Conservation (phyloP, 352 stramenopile genomes). For the Achlya hypogyna region DNA sequence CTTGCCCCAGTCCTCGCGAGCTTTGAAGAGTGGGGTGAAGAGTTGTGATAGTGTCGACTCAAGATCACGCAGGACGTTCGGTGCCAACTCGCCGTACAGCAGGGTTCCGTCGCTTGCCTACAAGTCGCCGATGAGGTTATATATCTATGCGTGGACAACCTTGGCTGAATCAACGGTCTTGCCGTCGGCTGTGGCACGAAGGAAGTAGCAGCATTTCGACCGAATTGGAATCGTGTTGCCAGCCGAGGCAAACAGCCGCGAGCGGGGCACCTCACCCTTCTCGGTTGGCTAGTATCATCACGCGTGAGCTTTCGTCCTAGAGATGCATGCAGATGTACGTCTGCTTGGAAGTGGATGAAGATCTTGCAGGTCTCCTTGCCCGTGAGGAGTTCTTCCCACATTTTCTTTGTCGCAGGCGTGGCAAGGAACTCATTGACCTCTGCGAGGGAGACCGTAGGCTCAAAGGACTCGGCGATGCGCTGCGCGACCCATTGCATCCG, state of each 20-base stretch:
- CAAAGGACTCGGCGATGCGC: constrained; percentile 72
- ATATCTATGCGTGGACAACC: constrained; percentile 1
- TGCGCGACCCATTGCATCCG: constrained; percentile 77
- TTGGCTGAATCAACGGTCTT: constrained; percentile 70
- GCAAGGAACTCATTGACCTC: constrained; percentile 65
- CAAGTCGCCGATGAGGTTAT: background rate
- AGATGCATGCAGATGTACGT: constrained; percentile 16
- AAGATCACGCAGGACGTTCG: constrained; percentile 72
- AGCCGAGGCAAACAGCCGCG: constrained; percentile 38
- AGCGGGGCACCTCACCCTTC: background rate
- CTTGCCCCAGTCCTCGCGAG: constrained; percentile 93
- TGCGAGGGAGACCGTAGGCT: constrained; percentile 37
- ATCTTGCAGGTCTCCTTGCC: constrained; percentile 61
- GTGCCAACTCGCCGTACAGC: constrained; percentile 76
- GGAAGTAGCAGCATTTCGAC: constrained; percentile 78
- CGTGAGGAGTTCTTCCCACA: constrained; percentile 64
- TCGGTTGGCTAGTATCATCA: constrained; percentile 2
- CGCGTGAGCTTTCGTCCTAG: background rate
- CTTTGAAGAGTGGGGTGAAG: constrained; percentile 88
- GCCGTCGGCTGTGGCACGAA: constrained; percentile 53
- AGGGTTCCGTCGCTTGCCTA: constrained; percentile 58
- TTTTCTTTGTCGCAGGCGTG: constrained; percentile 38
- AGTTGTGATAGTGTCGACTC: constrained; percentile 72
- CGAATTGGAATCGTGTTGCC: constrained; percentile 59
- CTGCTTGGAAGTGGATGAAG: constrained; percentile 63